phyloP scores from a whole-genome alignment of 2,329 filamentous ascomycete species.

The Apiospora aurea region DNA sequence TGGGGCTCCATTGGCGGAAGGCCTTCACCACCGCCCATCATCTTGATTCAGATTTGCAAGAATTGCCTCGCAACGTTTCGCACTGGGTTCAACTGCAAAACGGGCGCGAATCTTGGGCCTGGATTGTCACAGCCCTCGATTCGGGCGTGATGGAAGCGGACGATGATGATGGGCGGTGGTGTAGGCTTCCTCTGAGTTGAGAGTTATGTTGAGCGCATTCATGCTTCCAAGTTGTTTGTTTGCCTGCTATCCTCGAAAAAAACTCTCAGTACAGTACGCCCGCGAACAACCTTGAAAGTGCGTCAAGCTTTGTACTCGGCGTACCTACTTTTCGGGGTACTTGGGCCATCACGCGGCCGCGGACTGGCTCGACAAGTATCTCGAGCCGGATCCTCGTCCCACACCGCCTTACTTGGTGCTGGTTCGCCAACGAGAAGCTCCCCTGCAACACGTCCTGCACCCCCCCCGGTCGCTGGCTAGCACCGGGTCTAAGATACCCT shows the following conservation, averaged over 20 bases:
- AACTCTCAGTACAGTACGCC: conserved; percentile 13
- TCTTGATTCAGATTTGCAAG: conserved; percentile 28
- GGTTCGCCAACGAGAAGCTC: conserved; percentile 34
- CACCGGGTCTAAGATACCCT: conserved; percentile 53
- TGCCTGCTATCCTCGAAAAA: conserved; percentile 16
- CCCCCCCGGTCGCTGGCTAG: conserved; percentile 54
- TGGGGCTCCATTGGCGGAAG: conserved; percentile 19
- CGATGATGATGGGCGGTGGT: conserved; percentile 5
- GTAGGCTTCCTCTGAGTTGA: neutral
- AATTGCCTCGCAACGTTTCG: conserved; percentile 23
- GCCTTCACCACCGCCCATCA: conserved; percentile 16
- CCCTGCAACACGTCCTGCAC: conserved; percentile 34
- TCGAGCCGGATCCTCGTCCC: conserved; percentile 31
- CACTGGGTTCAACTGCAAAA: conserved; percentile 23
- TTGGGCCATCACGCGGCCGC: conserved; percentile 18
- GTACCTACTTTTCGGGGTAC: conserved; percentile 24
- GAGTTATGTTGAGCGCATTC: conserved; percentile 23
- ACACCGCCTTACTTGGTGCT: conserved; percentile 43
- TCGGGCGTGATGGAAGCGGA: neutral
- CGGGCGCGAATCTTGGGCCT: conserved; percentile 5
- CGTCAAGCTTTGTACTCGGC: conserved; percentile 20
- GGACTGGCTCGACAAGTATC: conserved; percentile 26
- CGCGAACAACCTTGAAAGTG: conserved; percentile 23
- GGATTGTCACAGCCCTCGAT: neutral
- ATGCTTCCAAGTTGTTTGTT: conserved; percentile 17